Conservation (phyloP, 306 rosid species). For the Quercus gilva region DNA sequence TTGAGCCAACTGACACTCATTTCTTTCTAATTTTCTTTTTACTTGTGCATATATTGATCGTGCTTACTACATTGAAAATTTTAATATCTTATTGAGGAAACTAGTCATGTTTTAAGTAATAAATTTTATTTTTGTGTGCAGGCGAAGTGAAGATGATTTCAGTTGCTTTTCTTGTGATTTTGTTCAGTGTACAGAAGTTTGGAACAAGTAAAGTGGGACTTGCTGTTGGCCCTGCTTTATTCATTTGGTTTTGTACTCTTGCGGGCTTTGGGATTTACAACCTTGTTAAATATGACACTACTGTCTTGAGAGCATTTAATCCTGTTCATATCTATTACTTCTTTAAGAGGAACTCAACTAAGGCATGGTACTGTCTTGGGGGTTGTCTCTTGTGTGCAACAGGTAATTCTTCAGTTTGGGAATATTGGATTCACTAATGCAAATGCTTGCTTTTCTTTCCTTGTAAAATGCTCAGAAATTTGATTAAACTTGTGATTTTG, state of each 20-base stretch:
- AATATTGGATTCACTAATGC: slow-evolving; percentile 18
- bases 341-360: slow-evolving; percentile 90
- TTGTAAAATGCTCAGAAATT: slow-evolving; percentile 16
- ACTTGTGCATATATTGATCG: background rate
- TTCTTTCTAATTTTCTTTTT: background rate
- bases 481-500: background rate
- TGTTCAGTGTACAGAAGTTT: slow-evolving; percentile 93
- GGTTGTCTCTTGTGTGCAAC: slow-evolving; percentile 98
- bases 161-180: slow-evolving; percentile 73
- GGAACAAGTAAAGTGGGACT: slow-evolving; percentile 98
- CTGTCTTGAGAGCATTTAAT: slow-evolving; percentile 83
- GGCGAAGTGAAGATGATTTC: slow-evolving; percentile 89
- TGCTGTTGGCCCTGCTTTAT: slow-evolving; percentile 90
- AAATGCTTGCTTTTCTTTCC: slow-evolving; percentile 15
- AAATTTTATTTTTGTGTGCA: slow-evolving; percentile 46
- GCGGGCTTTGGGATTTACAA: slow-evolving; percentile 84
- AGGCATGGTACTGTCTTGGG: slow-evolving; percentile 95
- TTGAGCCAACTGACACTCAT: background rate
- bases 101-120: background rate
- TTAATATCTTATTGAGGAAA: background rate
- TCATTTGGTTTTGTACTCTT: slow-evolving; percentile 92
- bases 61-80: background rate
- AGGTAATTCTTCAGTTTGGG: slow-evolving; percentile 48
- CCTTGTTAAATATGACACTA: slow-evolving; percentile 68
- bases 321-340: slow-evolving; percentile 85